Percentiles rank a stretch among this genome's conserved stretches.
Conservation (phyloP, 441 rosid genomes). For the Bocquillonia castaneifolia region DNA sequence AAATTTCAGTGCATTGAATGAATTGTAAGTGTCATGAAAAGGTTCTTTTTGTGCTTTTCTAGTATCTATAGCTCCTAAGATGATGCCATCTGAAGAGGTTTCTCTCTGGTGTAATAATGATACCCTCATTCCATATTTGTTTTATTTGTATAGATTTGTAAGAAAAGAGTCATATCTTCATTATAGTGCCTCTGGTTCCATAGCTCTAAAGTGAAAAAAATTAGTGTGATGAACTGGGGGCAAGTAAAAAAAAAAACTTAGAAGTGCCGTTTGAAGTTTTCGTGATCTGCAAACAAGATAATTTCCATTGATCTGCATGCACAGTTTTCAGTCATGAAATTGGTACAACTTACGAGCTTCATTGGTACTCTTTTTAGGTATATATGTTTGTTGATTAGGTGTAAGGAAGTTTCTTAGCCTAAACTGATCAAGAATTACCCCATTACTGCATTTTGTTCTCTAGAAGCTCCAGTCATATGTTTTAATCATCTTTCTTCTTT, state of each 20-base stretch:
- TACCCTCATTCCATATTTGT: not conserved
- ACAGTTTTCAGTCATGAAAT: not conserved
- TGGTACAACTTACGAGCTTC: not conserved
- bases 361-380: not conserved
- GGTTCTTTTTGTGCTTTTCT: not conserved
- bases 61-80: not conserved
- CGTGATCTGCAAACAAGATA: not conserved
- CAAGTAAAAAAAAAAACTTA: not conserved
- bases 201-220: too few relatives aligned
- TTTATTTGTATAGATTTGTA: not conserved
- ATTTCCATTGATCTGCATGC: too few relatives aligned
- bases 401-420: not conserved
- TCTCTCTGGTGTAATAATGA: not conserved
- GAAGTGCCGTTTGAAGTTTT: not conserved
- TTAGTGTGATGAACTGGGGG: not conserved
- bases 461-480: not conserved
- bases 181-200: too few relatives aligned
- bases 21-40: not conserved
- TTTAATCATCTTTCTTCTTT: not conserved
- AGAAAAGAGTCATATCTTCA: not conserved
- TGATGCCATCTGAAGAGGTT: not conserved
- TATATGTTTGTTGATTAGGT: not conserved
- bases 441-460: not conserved
- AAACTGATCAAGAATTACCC: not conserved
- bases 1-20: not conserved